Percentiles rank a stretch among this genome's conserved stretches.
Evolutionary conservation across 176 grass and related monocot genomes (phyloP).

Genomic region (Saccharum spontaneum): DNA sequence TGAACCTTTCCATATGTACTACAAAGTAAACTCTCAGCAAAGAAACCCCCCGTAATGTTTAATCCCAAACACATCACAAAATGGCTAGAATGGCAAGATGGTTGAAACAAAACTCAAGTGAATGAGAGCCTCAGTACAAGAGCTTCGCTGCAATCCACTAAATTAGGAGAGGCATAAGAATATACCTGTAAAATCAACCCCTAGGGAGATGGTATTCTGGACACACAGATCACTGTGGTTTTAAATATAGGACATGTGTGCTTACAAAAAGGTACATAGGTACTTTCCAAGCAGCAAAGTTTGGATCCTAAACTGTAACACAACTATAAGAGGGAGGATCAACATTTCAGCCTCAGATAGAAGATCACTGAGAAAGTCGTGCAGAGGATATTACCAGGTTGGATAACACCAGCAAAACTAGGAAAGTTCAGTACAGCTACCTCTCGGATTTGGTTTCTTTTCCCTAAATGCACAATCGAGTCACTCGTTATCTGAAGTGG

Average conservation of each 20-base stretch:
- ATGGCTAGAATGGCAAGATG: neutral
- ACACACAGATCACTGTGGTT: neutral
- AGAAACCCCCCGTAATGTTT: neutral
- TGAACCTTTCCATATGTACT: neutral
- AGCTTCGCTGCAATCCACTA: neutral
- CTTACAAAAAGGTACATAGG: neutral
- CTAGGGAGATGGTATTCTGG: neutral
- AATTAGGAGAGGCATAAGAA: neutral
- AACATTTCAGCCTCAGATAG: neutral
- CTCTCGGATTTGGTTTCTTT: neutral
- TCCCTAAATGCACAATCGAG: neutral
- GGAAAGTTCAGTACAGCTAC: neutral
- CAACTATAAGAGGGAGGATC: neutral
- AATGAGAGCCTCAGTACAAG: neutral
- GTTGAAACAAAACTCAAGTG: neutral
- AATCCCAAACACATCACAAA: neutral
- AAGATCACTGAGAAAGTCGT: neutral
- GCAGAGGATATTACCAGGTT: neutral
- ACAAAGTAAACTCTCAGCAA: neutral
- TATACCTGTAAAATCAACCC: neutral
- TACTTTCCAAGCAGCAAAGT: neutral
- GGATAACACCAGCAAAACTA: neutral
- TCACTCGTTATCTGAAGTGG: neutral
- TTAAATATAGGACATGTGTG: neutral
- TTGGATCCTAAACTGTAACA: neutral